Base-by-base conservation (phyloP, 1,284 basidiomycete species). In the Apiotrichum porosum region DNA sequence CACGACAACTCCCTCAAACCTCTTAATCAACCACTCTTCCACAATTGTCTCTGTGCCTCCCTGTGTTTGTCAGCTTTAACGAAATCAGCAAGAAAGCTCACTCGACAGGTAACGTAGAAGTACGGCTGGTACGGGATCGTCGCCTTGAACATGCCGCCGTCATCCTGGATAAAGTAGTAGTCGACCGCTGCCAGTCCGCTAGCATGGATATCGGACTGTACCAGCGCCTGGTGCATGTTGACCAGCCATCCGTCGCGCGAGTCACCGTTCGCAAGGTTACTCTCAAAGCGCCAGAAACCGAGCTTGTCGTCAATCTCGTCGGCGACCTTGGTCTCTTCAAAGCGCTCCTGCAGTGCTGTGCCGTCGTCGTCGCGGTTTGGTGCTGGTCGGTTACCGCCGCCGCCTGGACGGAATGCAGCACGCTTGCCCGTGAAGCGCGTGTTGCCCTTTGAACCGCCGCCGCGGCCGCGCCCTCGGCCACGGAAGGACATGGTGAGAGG, bases 121-220 rank as follows among this genome's bases (percentile, higher is more conserved):
- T 98, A 98, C 0, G 95, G 95, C 68, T 97, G 89, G 64, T 94
- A 94, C 45, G 84, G 80, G 51, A 89, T 79, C 2, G 94, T 98
- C 57, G 83, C 85, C 71, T 98, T 98, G 80, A 99, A 98, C 83
- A 89, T 89, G 28, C 81, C 82, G 4, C 94, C 94, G 56, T 97
- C 92, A 64, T 98, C 93, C 74, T 97, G 84, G 60, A 98, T 91
- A 64, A 99, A 98, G 72, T 97, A 97, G 62, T 85, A 97, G 66
- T 99, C 94, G 10, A 99, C 93, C 10, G 86, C 92, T 6, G 89
- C 86, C 57, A 83, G 84, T 15, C 91, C 91, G 13, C 80, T 80
- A 8, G 86, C 79, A 76, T 83, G 84, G 37, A 86, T 83, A 3
- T 87, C 76, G 62, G 93, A 90, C 69, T 88, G 86, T 17, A 95